Conservation (phyloP, 331 rosid genomes). For the Prunus yedoensis region DNA sequence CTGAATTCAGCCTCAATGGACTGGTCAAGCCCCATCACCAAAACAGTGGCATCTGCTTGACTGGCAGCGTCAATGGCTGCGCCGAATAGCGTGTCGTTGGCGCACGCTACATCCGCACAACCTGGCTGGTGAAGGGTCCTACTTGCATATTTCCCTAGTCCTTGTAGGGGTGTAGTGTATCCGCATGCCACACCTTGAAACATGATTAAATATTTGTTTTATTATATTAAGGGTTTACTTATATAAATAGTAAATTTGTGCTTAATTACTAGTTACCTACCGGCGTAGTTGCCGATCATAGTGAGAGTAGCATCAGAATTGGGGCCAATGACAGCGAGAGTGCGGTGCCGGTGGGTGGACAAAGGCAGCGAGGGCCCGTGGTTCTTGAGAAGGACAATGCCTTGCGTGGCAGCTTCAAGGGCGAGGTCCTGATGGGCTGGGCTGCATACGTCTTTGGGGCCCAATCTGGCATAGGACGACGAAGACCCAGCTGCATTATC, state of each 20-base stretch:
- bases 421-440: constrained; percentile 71
- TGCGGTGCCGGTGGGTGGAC: constrained; percentile 46
- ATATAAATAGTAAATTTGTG: too few relatives aligned
- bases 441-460: constrained; percentile 73
- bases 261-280: constrained; percentile 26
- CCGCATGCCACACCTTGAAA: constrained; percentile 70
- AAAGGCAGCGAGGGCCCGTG: constrained; percentile 56
- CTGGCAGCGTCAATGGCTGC: constrained; percentile 61
- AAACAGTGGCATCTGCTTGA: constrained; percentile 64
- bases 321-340: constrained; percentile 82
- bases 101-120: constrained; percentile 60
- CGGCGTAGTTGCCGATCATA: constrained; percentile 86
- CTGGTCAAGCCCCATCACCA: constrained; percentile 79
- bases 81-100: constrained; percentile 38
- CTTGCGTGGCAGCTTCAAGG: constrained; percentile 72
- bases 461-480: constrained; percentile 50
- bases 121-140: constrained; percentile 50
- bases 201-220: too few relatives aligned
- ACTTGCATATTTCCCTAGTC: constrained; percentile 52
- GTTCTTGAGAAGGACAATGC: constrained; percentile 82
- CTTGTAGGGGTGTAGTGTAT: constrained; percentile 70
- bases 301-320: constrained; percentile 63
- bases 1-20: constrained; percentile 71
- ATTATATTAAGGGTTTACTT: too few relatives aligned
- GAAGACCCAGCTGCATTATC: constrained; percentile 47